phyloP scores from a whole-genome alignment of 169 alveolate species.

The Plasmodium ovale region DNA sequence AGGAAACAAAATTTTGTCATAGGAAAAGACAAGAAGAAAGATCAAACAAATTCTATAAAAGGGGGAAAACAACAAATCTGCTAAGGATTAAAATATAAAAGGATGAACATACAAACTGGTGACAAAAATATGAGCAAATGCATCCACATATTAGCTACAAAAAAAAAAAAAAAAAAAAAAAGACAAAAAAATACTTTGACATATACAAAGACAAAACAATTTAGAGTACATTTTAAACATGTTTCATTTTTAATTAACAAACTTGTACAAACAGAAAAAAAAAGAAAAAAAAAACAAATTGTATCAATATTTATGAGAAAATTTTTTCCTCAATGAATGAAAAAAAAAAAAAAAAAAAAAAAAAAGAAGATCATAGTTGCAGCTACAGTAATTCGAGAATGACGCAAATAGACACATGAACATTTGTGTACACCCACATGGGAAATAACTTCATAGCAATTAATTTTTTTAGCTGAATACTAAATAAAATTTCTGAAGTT shows the following conservation, averaged over 20 bases:
- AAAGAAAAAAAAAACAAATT: neutral
- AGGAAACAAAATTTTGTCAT: neutral
- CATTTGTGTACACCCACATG: neutral
- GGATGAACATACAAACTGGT: neutral
- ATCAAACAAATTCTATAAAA: neutral
- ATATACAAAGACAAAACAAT: neutral
- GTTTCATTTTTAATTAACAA: conserved; percentile 35
- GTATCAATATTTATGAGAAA: too few species aligned
- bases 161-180: neutral
- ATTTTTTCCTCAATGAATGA: neutral
- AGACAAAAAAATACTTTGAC: neutral
- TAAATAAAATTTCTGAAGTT: neutral
- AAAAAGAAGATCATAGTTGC: neutral
- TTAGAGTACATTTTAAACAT: neutral
- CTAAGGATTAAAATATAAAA: neutral
- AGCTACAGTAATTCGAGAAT: neutral
- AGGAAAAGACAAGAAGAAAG: neutral
- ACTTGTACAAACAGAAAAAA: conserved; percentile 1
- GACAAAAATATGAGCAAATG: conserved; percentile 2
- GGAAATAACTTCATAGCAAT: neutral
- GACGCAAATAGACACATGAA: neutral
- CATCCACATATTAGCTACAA: neutral
- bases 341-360: neutral
- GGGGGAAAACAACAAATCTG: neutral
- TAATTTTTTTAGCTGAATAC: neutral